A percentile compares a stretch with the other conserved stretches of the same genome.
These are phyloP conservation scores for Soucietia sequanensis DNA, from an alignment of 805 yeast genomes.

Conservation along the genomic window DNA sequence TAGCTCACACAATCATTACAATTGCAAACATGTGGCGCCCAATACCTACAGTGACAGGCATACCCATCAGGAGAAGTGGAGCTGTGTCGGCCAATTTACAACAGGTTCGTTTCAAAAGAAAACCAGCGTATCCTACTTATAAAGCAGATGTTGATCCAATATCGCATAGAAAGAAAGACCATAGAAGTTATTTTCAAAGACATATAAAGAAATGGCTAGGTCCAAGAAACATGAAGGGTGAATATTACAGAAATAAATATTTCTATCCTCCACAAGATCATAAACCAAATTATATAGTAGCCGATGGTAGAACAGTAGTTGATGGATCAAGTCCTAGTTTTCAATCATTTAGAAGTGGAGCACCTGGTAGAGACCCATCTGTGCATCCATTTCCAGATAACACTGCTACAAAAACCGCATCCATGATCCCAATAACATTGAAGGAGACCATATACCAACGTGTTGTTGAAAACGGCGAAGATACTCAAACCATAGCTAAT, in stretches of 20 bases:
- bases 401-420: constrained; percentile 64
- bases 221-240: constrained; percentile 79
- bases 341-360: constrained; percentile 2
- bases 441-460: constrained; percentile 61
- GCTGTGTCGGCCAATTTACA: constrained; percentile 5
- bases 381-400: constrained; percentile 84
- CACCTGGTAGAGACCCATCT: constrained; percentile 23
- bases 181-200: constrained; percentile 54
- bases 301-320: constrained; percentile 43
- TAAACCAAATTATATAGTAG: constrained; percentile 68
- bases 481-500: constrained; percentile 73
- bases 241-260: constrained; percentile 74
- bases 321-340: constrained; percentile 10
- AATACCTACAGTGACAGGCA: constrained; percentile 2
- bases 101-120: constrained; percentile 26
- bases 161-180: constrained; percentile 37
- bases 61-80: neutral
- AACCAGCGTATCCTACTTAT: constrained; percentile 36
- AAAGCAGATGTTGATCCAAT: constrained; percentile 29
- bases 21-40: constrained; percentile 2
- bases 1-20: constrained; percentile 1
- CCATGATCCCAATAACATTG: constrained; percentile 55
- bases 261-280: constrained; percentile 65
- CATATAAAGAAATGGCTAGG: constrained; percentile 77
- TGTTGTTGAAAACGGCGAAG: constrained; percentile 48